phyloP scores from a whole-genome alignment of 2,329 filamentous ascomycete genomes.

The Calonectria pauciramosa region DNA sequence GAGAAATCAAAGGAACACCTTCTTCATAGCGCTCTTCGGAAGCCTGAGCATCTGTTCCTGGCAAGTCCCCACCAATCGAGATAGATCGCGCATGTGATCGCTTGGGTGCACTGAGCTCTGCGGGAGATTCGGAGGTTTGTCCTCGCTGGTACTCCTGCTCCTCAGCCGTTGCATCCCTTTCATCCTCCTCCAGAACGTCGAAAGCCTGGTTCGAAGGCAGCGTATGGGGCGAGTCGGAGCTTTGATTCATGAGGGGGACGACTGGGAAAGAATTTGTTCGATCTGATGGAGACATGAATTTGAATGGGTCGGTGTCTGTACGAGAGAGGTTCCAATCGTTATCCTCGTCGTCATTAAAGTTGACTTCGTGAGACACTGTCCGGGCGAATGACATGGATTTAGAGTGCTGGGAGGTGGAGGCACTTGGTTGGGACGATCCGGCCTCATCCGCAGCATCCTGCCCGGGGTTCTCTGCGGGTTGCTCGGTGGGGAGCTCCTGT shows the following conservation, averaged over 20 bases:
- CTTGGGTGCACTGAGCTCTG: conserved; percentile 27
- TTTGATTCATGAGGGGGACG: conserved; percentile 59
- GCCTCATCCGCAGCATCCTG: conserved; percentile 18
- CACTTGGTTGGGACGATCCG: conserved; percentile 34
- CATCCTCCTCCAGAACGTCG: conserved; percentile 66
- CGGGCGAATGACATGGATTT: conserved; percentile 75
- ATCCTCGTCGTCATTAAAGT: conserved; percentile 71
- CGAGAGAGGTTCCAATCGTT: conserved; percentile 68
- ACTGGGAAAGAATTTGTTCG: conserved; percentile 75
- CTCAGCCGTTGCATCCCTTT: conserved; percentile 61
- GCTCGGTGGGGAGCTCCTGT: conserved; percentile 26
- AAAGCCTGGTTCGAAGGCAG: conserved; percentile 65
- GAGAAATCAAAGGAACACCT: conserved; percentile 73
- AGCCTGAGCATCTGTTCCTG: conserved; percentile 56
- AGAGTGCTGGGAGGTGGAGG: conserved; percentile 64
- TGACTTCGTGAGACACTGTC: conserved; percentile 74
- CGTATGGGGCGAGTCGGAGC: conserved; percentile 50
- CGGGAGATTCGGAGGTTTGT: conserved; percentile 22
- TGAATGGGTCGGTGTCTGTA: conserved; percentile 69
- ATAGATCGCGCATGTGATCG: conserved; percentile 48
- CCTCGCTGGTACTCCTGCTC: conserved; percentile 52
- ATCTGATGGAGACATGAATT: conserved; percentile 69
- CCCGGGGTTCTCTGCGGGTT: conserved; percentile 29
- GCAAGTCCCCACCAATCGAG: conserved; percentile 60
- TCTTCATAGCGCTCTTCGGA: conserved; percentile 77